Conservation (phyloP, 129 eudicot species). For the Oenanthe sinensis region DNA sequence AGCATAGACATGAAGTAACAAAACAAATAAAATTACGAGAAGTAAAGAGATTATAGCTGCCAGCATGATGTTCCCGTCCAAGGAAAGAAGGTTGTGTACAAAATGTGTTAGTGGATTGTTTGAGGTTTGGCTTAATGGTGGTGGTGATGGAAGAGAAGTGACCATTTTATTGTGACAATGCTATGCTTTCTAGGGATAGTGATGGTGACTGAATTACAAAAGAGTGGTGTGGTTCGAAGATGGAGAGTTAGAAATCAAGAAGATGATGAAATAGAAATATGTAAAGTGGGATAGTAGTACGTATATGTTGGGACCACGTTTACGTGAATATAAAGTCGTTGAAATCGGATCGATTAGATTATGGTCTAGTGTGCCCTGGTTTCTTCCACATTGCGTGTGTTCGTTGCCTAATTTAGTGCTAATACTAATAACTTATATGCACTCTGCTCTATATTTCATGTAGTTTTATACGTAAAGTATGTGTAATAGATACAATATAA, state of each 20-base stretch:
- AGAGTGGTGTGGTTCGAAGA: constrained; percentile 6
- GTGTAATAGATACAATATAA: not conserved
- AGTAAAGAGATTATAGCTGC: constrained; percentile 54
- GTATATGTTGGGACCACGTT: not conserved
- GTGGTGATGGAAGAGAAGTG: constrained; percentile 19
- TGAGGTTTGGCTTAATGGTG: constrained; percentile 7
- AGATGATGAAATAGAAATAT: not conserved
- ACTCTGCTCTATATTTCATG: too few relatives aligned
- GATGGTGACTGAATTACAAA: constrained; percentile 7
- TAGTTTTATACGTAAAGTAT: not conserved
- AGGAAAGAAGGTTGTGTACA: constrained; percentile 37
- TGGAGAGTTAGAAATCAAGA: not conserved
- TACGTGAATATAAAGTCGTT: constrained; percentile 26
- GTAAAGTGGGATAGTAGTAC: not conserved
- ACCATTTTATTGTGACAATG: constrained; percentile 17
- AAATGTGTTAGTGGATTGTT: constrained; percentile 11
- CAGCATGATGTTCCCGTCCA: constrained; percentile 55
- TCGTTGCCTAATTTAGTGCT: constrained; percentile 13
- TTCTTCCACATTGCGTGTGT: constrained; percentile 31
- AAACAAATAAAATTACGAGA: constrained; percentile 49
- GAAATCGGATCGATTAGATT: constrained; percentile 7
- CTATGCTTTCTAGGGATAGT: constrained; percentile 1
- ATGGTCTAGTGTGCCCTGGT: constrained; percentile 6
- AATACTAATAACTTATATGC: not conserved
- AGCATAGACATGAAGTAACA: constrained; percentile 53